phyloP scores from a whole-genome alignment of 2,329 filamentous ascomycete species.

The Colletotrichum siamense region DNA sequence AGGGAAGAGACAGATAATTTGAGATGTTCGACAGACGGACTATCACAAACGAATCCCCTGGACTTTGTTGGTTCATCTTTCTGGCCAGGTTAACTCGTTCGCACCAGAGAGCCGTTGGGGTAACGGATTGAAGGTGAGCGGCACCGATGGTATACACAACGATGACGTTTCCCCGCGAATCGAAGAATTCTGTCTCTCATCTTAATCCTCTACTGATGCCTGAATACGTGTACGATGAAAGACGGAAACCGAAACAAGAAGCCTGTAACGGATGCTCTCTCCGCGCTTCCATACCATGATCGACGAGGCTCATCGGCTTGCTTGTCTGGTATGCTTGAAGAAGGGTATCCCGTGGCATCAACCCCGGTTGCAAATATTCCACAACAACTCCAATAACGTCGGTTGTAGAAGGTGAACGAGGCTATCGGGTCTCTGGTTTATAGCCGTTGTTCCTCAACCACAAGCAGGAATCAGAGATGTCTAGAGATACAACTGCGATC shows the following conservation, averaged over 20 bases:
- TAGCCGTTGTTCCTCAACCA: background rate
- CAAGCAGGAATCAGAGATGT: fast-evolving
- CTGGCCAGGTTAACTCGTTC: background rate
- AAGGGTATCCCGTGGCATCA: background rate
- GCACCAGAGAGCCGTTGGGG: background rate
- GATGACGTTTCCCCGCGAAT: background rate
- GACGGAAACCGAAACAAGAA: background rate
- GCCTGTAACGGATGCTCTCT: background rate
- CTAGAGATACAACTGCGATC: fast-evolving
- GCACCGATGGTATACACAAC: background rate
- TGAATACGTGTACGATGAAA: background rate
- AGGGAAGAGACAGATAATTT: background rate
- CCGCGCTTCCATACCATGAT: background rate
- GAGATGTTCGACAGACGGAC: background rate
- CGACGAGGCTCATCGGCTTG: background rate
- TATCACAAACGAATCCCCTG: background rate
- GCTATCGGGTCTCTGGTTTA: background rate
- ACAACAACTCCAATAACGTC: background rate
- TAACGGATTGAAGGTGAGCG: background rate
- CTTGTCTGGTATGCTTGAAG: background rate
- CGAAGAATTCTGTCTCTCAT: fast-evolving
- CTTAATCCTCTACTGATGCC: background rate
- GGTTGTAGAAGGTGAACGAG: background rate
- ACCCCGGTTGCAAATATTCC: background rate
- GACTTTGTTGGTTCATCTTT: background rate